Conservation (phyloP, 2,329 filamentous ascomycete genomes). For the Pseudogymnoascus sp. region DNA sequence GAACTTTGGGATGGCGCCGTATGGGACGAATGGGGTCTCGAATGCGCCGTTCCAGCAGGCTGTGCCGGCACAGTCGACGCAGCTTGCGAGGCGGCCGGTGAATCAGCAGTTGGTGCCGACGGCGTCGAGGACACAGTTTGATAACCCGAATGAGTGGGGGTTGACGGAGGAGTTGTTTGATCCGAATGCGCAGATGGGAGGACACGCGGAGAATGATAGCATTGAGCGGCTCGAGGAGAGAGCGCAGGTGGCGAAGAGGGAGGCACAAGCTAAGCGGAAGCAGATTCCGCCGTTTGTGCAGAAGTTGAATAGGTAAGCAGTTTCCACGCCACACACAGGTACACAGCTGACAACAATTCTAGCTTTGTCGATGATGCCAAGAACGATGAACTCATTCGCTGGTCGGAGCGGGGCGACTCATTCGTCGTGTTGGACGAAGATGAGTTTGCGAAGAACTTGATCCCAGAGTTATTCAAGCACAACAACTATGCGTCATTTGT, state of each 20-base stretch:
- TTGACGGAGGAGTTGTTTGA: constrained; percentile 31
- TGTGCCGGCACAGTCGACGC: constrained; percentile 20
- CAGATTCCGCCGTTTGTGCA: constrained; percentile 97
- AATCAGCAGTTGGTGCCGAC: constrained; percentile 26
- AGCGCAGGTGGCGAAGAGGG: constrained; percentile 74
- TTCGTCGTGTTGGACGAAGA: constrained; percentile 97
- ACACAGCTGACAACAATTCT: constrained; percentile 21
- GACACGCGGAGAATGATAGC: constrained; percentile 54
- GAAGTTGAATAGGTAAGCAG: constrained; percentile 82
- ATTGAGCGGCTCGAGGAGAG: constrained; percentile 72
- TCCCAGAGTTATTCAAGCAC: constrained; percentile 70
- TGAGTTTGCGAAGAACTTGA: constrained; percentile 67
- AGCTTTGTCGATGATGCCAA: constrained; percentile 91
- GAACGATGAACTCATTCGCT: constrained; percentile 90
- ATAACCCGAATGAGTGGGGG: constrained; percentile 31
- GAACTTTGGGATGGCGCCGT: constrained; percentile 23
- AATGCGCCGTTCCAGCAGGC: constrained; percentile 22
- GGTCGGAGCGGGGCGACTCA: constrained; percentile 93
- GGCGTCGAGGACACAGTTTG: constrained; percentile 20
- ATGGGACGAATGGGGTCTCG: constrained; percentile 15
- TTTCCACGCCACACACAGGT: constrained; percentile 11
- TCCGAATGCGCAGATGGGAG: constrained; percentile 29
- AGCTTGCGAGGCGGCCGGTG: constrained; percentile 26
- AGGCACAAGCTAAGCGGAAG: constrained; percentile 83
- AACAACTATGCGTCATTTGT: constrained; percentile 75